phyloP scores from a whole-genome alignment of 148 eudicot genomes.

The Vaccinium myrtillus region DNA sequence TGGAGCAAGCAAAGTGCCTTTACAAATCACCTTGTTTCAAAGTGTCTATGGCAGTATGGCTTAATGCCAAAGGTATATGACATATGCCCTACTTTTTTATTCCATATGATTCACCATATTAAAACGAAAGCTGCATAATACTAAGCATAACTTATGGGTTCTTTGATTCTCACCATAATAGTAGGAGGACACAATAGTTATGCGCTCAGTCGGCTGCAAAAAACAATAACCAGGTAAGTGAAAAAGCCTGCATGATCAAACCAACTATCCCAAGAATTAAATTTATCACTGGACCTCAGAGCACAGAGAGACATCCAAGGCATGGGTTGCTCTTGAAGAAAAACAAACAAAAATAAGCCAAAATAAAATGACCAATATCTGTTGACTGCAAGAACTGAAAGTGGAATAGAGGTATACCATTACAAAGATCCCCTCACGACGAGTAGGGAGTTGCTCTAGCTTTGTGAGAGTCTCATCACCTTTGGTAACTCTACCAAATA shows the following conservation, averaged over 20 bases:
- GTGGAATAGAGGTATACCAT: constrained; percentile 58
- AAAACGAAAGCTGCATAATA: background rate
- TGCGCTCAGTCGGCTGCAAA: constrained; percentile 85
- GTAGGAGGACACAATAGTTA: constrained; percentile 80
- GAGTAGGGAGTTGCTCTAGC: constrained; percentile 85
- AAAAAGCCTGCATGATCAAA: constrained; percentile 4
- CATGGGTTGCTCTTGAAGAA: constrained; percentile 1
- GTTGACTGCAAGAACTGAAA: constrained; percentile 11
- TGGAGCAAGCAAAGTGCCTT: background rate
- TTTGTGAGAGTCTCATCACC: constrained; percentile 91
- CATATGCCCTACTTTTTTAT: background rate
- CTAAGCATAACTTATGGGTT: background rate
- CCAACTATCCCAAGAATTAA: background rate
- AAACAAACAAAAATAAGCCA: background rate
- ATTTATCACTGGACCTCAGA: background rate
- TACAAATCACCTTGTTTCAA: background rate
- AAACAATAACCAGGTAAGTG: background rate
- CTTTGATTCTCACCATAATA: constrained; percentile 68
- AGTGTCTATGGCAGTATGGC: background rate
- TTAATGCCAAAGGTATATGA: background rate
- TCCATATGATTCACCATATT: background rate
- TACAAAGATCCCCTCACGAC: constrained; percentile 89
- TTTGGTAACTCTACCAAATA: constrained; percentile 84
- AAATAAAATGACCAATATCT: background rate
- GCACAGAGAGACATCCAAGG: background rate